These are phyloP conservation scores for Salvia hispanica DNA, from an alignment of 257 asterid genomes.

Conservation along the genomic window DNA sequence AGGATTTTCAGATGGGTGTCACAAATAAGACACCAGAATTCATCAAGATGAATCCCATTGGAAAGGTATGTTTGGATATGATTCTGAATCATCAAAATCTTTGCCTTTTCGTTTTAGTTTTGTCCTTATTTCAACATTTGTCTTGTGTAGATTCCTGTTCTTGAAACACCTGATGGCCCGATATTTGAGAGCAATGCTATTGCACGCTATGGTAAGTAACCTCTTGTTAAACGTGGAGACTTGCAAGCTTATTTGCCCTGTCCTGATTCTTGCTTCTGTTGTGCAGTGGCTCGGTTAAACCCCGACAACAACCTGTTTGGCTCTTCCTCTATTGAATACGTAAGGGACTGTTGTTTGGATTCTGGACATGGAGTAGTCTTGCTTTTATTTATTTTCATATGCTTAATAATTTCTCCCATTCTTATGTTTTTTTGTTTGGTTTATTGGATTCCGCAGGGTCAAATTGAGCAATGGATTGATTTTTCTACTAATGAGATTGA, in stretches of 20 bases:
- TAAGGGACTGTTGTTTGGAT: slow-evolving; percentile 37
- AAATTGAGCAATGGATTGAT: slow-evolving; percentile 63
- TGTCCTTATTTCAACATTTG: slow-evolving; percentile 9
- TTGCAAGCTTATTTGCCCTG: slow-evolving; percentile 3
- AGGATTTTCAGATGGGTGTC: slow-evolving; percentile 74
- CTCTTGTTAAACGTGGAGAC: neutral
- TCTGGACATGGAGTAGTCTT: too few species aligned
- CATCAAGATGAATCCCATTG: slow-evolving; percentile 84
- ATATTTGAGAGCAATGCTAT: slow-evolving; percentile 93
- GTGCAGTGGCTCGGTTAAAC: slow-evolving; percentile 59
- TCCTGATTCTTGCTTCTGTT: slow-evolving; percentile 6
- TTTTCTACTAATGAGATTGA: slow-evolving; percentile 55
- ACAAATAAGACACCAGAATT: slow-evolving; percentile 79
- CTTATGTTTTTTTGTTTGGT: too few species aligned
- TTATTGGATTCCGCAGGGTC: too few species aligned
- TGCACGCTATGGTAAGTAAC: slow-evolving; percentile 76
- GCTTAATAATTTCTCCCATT: too few species aligned
- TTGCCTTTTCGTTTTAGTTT: neutral
- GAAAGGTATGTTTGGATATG: slow-evolving; percentile 53
- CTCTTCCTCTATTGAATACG: slow-evolving; percentile 70
- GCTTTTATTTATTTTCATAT: too few species aligned
- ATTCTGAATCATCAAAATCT: neutral
- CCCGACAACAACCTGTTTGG: slow-evolving; percentile 67
- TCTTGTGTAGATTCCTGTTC: slow-evolving; percentile 71
- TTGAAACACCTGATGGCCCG: slow-evolving; percentile 88